Percentiles rank a stretch among this genome's conserved stretches.
Evolutionary conservation across 2,329 filamentous ascomycete species (phyloP).

Genomic region (Geosmithia putterillii): DNA sequence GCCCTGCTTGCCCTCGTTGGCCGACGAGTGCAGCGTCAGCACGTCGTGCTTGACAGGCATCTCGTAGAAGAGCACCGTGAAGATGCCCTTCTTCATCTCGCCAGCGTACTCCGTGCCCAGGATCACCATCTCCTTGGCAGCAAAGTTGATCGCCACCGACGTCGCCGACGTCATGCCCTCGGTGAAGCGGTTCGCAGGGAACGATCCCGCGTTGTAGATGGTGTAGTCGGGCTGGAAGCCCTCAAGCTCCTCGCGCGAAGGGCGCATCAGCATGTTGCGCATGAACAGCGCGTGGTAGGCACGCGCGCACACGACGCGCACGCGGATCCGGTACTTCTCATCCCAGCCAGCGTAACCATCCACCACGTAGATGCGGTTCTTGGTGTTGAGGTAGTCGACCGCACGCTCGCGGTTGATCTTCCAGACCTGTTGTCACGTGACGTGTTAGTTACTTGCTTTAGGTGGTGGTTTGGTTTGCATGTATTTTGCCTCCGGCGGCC

Average conservation of each 20-base stretch:
- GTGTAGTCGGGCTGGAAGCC: constrained; percentile 99
- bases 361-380: constrained; percentile 96
- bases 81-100: constrained; percentile 78
- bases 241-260: constrained; percentile 80
- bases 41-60: constrained; percentile 99
- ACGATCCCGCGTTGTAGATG: constrained; percentile 98
- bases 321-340: constrained; percentile 92
- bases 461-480: no score
- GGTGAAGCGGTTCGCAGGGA: constrained; percentile 97
- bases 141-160: constrained; percentile 97
- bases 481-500: no score
- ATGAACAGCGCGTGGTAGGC: constrained; percentile 99
- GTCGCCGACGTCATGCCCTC: constrained; percentile 98
- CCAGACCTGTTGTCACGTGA: constrained; percentile 78
- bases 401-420: constrained; percentile 98
- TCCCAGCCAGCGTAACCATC: constrained; percentile 98
- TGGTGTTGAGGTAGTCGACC: constrained; percentile 97
- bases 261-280: constrained; percentile 99
- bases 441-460: no score
- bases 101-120: constrained; percentile 97
- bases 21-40: constrained; percentile 93
- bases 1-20: constrained; percentile 88
- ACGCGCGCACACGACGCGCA: constrained; percentile 95
- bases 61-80: constrained; percentile 99
- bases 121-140: constrained; percentile 99